phyloP scores from a whole-genome alignment of 2,329 filamentous ascomycete genomes.

The Thielaviopsis punctulata region DNA sequence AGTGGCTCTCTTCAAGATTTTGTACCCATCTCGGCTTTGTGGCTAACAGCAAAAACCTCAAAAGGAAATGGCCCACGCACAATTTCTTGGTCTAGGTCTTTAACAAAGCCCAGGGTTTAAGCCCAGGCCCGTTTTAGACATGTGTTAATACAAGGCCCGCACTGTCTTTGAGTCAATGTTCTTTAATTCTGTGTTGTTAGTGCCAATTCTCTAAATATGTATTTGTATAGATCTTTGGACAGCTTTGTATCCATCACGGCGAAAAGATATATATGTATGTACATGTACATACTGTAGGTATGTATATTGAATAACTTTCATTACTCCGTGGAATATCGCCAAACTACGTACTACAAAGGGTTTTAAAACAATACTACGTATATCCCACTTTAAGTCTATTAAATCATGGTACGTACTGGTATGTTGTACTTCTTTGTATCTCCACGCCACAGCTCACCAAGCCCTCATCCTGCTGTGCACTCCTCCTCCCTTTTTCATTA shows the following conservation, averaged over 20 bases:
- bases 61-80: too few relatives aligned
- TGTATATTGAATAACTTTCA: too few relatives aligned
- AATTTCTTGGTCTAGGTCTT: neutral
- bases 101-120: neutral
- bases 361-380: too few relatives aligned
- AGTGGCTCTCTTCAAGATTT: neutral
- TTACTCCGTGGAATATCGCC: too few relatives aligned
- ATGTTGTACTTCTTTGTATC: neutral
- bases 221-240: too few relatives aligned
- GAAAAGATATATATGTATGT: too few relatives aligned
- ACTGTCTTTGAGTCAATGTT: neutral
- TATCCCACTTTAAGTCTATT: too few relatives aligned
- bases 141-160: neutral
- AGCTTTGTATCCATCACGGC: too few relatives aligned
- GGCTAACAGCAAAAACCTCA: neutral
- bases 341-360: too few relatives aligned
- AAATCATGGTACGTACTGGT: too few relatives aligned
- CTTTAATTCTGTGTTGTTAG: neutral
- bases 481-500: neutral
- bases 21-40: neutral
- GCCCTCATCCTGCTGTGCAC: neutral
- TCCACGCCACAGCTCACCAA: slow-evolving; percentile 6
- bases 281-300: too few relatives aligned
- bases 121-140: neutral
- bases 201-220: too few relatives aligned